phyloP scores from a whole-genome alignment of 1,284 basidiomycete genomes.

The Apiotrichum mycotoxinovorans region DNA sequence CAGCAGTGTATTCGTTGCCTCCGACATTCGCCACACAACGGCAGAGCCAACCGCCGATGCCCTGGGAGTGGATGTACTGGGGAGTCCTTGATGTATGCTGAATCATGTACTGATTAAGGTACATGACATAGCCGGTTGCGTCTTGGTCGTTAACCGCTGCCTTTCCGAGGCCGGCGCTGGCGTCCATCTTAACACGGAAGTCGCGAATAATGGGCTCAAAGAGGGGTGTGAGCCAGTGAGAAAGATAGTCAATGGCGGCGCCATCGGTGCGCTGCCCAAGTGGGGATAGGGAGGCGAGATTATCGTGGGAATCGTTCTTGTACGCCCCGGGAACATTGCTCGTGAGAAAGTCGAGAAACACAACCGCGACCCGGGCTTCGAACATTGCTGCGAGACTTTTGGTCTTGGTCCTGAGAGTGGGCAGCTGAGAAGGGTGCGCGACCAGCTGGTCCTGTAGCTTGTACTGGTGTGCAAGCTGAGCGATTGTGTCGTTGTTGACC shows the following conservation, averaged over 20 bases:
- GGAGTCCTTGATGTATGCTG: constrained; percentile 2
- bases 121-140: not conserved
- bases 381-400: constrained; percentile 31
- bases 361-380: constrained; percentile 40
- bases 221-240: constrained; percentile 34
- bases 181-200: constrained; percentile 23
- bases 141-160: not conserved
- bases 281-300: not conserved
- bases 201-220: constrained; percentile 30
- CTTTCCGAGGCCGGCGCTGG: not conserved
- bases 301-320: not conserved
- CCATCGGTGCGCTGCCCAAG: constrained; percentile 21
- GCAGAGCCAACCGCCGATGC: not conserved
- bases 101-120: constrained; percentile 6
- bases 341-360: constrained; percentile 31
- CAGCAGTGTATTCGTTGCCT: constrained; percentile 10
- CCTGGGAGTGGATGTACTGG: not conserved
- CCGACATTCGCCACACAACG: constrained; percentile 1
- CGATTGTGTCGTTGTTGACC: constrained; percentile 31
- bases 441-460: constrained; percentile 23
- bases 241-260: constrained; percentile 30
- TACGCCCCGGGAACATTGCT: constrained; percentile 10
- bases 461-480: constrained; percentile 31
- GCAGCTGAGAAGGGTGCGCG: constrained; percentile 12
- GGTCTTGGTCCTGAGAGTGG: constrained; percentile 15